These are phyloP conservation scores for Suillus subalutaceus DNA, from an alignment of 768 basidiomycete genomes.

Conservation along the genomic window DNA sequence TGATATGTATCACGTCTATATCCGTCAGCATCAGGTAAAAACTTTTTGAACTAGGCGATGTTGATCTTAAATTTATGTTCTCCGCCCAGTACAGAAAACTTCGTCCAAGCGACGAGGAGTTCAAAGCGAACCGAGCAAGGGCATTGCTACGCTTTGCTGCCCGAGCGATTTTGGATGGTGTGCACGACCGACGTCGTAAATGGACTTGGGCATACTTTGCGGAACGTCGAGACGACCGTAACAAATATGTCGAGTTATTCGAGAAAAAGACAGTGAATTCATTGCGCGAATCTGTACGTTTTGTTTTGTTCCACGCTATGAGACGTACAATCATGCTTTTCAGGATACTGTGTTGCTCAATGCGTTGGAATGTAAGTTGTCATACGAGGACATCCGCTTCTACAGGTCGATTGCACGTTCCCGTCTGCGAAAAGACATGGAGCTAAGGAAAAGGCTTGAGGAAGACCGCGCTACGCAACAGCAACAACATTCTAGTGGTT, in stretches of 20 bases:
- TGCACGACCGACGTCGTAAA: constrained; percentile 78
- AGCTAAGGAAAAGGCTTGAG: constrained; percentile 62
- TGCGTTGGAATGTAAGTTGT: constrained; percentile 76
- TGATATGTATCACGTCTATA: constrained; percentile 97
- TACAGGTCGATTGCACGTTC: constrained; percentile 95
- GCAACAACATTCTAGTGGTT: constrained; percentile 53
- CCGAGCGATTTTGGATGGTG: constrained; percentile 76
- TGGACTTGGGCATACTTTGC: constrained; percentile 95
- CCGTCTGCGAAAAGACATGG: constrained; percentile 82
- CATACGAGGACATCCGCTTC: constrained; percentile 95
- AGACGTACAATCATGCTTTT: not conserved
- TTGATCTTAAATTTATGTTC: constrained; percentile 15
- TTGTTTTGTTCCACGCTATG: not conserved
- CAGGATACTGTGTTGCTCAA: constrained; percentile 61
- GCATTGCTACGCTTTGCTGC: constrained; percentile 80
- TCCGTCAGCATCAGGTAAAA: constrained; percentile 76
- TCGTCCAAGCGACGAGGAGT: constrained; percentile 65
- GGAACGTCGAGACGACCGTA: constrained; percentile 85
- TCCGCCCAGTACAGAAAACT: constrained; percentile 71
- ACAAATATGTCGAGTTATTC: constrained; percentile 82
- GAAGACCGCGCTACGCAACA: constrained; percentile 66
- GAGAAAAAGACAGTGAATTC: constrained; percentile 68
- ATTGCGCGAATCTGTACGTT: constrained; percentile 56
- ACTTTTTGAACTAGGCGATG: not conserved
- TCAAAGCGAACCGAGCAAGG: constrained; percentile 58